phyloP scores from a whole-genome alignment of 768 basidiomycete species.

The Lactarius sp. region DNA sequence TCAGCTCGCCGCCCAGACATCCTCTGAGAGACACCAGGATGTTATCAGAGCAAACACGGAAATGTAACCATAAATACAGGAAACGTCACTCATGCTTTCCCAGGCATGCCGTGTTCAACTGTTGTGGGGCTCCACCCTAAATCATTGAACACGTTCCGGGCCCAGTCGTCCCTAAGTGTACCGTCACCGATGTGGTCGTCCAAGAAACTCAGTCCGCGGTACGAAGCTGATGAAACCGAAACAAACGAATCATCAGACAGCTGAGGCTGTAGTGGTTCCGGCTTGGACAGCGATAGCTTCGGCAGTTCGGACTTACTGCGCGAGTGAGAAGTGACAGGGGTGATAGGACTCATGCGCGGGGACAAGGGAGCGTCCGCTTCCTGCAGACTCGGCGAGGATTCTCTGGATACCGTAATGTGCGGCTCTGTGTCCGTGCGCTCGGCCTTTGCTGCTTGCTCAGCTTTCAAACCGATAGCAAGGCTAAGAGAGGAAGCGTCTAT shows the following conservation, averaged over 20 bases:
- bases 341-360: slow-evolving; percentile 10
- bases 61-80: slow-evolving; percentile 9
- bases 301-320: neutral
- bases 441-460: slow-evolving; percentile 30
- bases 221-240: slow-evolving; percentile 42
- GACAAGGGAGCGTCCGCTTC: neutral
- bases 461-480: slow-evolving; percentile 13
- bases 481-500: slow-evolving; percentile 55
- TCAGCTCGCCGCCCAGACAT: neutral
- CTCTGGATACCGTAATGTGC: neutral
- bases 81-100: neutral
- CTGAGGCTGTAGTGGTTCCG: slow-evolving; percentile 20
- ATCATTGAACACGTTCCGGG: slow-evolving; percentile 63
- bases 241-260: slow-evolving; percentile 31
- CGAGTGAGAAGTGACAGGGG: slow-evolving; percentile 14
- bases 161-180: slow-evolving; percentile 58
- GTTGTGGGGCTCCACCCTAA: slow-evolving; percentile 31
- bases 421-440: neutral
- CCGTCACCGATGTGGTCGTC: slow-evolving; percentile 31
- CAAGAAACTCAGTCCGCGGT: slow-evolving; percentile 36
- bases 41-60: neutral
- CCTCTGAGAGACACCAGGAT: neutral
- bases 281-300: slow-evolving; percentile 19
- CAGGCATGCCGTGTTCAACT: slow-evolving; percentile 7
- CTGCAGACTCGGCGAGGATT: slow-evolving; percentile 3